phyloP scores from a whole-genome alignment of 768 basidiomycete genomes.

The Russula sp. region DNA sequence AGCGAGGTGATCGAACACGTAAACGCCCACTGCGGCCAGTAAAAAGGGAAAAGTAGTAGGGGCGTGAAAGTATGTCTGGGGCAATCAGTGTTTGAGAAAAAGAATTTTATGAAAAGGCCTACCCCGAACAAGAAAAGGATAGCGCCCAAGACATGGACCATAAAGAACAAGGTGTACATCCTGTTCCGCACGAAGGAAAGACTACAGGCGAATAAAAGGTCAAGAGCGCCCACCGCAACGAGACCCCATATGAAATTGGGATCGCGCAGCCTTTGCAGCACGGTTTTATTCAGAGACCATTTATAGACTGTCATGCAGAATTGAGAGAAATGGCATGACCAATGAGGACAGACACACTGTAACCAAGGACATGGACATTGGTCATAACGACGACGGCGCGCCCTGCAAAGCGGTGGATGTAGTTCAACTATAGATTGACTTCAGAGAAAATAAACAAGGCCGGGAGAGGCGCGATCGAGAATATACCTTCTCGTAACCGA shows the following conservation, averaged over 20 bases:
- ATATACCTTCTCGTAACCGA: slow-evolving; percentile 45
- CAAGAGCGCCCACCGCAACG: slow-evolving; percentile 33
- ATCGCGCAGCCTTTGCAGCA: not conserved
- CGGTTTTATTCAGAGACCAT: slow-evolving; percentile 9
- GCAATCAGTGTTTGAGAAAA: not conserved
- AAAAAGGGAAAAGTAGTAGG: slow-evolving; percentile 38
- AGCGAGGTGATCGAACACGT: slow-evolving; percentile 41
- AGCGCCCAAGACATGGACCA: slow-evolving; percentile 40
- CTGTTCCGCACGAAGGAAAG: slow-evolving; percentile 37
- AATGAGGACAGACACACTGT: slow-evolving; percentile 29
- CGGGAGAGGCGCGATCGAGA: not conserved
- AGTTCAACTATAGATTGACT: slow-evolving; percentile 39
- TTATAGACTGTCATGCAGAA: not conserved
- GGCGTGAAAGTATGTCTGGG: slow-evolving; percentile 24
- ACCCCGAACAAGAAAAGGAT: slow-evolving; percentile 35
- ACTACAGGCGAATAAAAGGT: slow-evolving; percentile 37
- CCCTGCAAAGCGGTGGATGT: slow-evolving; percentile 51
- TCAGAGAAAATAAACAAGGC: not conserved
- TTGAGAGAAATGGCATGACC: not conserved
- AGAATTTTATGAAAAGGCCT: not conserved
- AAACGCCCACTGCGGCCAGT: slow-evolving; percentile 35
- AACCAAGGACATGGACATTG: slow-evolving; percentile 40
- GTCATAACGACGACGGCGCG: slow-evolving; percentile 36
- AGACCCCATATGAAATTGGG: slow-evolving; percentile 27
- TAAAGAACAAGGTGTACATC: slow-evolving; percentile 42